Evolutionary conservation across 2,329 filamentous ascomycete species (phyloP).

Genomic region (Delphinella strobiligena): DNA sequence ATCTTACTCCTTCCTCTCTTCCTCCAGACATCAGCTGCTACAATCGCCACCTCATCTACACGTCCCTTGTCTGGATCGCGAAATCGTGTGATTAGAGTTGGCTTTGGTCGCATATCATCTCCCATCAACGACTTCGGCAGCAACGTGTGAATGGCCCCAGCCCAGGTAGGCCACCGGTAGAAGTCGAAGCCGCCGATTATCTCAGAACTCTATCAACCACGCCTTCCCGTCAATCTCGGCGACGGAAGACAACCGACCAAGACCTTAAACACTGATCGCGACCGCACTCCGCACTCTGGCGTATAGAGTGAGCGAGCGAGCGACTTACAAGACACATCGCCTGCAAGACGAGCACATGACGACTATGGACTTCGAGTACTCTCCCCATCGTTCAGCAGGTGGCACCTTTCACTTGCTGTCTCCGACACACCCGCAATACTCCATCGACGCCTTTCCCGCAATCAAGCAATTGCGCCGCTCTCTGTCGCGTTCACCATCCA

Average conservation of each 20-base stretch:
- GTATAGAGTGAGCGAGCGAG: no score
- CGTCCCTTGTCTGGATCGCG: neutral
- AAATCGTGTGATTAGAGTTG: neutral
- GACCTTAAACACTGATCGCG: no score
- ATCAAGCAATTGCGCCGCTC: constrained; percentile 78
- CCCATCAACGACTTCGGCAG: neutral
- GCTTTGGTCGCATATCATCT: neutral
- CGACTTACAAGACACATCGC: no score
- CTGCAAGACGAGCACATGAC: no score
- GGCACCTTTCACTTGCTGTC: constrained; percentile 79
- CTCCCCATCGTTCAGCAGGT: constrained; percentile 42
- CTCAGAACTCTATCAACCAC: neutral
- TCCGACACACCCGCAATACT: constrained; percentile 50
- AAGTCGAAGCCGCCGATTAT: neutral
- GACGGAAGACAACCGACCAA: no score
- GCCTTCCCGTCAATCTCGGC: no score
- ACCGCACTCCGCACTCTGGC: no score
- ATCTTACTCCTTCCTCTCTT: neutral
- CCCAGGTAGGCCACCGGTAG: neutral
- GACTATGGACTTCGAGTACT: constrained; percentile 38
- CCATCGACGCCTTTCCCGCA: constrained; percentile 70
- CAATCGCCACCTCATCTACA: neutral
- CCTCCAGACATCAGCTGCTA: no score
- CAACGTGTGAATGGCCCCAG: neutral
- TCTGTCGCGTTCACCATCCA: constrained; percentile 86